Evolutionary conservation across 179 eudicot genomes (phyloP), one percentile per base, ranked within the genome.

Genomic region (Gypsophila paniculata): DNA sequence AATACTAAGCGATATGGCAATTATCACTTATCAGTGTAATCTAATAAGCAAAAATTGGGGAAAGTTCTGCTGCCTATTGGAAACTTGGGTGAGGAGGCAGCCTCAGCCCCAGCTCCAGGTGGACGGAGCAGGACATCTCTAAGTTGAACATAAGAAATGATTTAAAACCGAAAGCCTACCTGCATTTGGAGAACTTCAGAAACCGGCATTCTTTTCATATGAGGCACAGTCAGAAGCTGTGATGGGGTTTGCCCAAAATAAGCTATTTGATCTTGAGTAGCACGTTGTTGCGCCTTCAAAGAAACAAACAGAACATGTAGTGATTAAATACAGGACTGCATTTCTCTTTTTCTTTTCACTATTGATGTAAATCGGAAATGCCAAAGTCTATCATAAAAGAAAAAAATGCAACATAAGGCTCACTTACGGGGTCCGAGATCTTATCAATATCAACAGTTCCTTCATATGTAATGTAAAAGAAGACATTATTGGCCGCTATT

Each of bases 211-310:
- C 90, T 86, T 82, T 86, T 95, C 74, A 89, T 74, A 87, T 95
- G 99, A 74, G 99, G 99, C 59, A 79, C 65, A 55, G 88, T 92
- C 54, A 95, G 80, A 83, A 95, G 95, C 82, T 90, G 99, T 57
- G 99, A 95, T 55, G 99, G 99, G 71, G 96, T 95, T 82, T 95
- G 99, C 72, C 99, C 99, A 82, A 95, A 90, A 82, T 90, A 95
- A 76, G 99, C 95, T 84, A 95, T 92, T 80, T 95, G 99, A 83
- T 95, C 98, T 86, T 95, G 98, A 77, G 88, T 87, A 65, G 98
- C 96, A 71, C 87, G 93, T 74, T 89, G 98, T 84, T 87, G 99
- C 19, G 82, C 96, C 99, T 95, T 76, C 26, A 54, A 77, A 75
- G 68, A 70, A 67, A 26, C 29, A 77, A 23, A 73, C 54, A 65